Base-by-base conservation (phyloP, 176 grass and related monocot species). In the Musa troglodytarum region DNA sequence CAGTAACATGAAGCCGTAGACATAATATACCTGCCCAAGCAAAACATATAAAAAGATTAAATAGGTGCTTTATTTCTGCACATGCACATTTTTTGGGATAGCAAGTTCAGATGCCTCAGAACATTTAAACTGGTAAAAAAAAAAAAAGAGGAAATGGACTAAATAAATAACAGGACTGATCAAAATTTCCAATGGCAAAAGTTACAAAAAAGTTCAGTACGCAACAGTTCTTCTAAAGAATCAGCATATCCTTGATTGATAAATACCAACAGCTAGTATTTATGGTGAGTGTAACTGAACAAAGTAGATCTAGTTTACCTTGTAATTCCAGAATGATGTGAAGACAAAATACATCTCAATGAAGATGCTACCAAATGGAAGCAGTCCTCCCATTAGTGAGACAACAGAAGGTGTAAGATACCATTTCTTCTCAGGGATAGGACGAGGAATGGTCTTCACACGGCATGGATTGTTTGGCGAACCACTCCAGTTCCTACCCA, bases 341-440 rank as follows among this genome's bases (percentile, higher is more conserved):
- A 97, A 97, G 74, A 92, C 90, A 75, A 97, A 97, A 62, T 92
- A 97, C 93, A 97, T 97, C 85, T 97, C 93, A 68, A 97, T 97
- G 68, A 97, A 97, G 71, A 97, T 97, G 74, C 87, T 97, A 24
- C 89, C 93, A 4, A 97, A 97, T 84, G 93, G 93, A 78, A 97
- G 87, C 76, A 97, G 74, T 34, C 93, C 93, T 79, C 87, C 93
- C 93, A 97, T 92, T 14, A 92, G 83, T 16, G 93, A 86, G 74
- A 96, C 87, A 43, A 97, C 85, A 69, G 85, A 86, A 65, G 93
- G 93, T 13, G 85, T 92, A 77, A 97, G 83, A 66, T 97, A 92
- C 93, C 93, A 97, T 81, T 92, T 97, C 79, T 92, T 92, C 74
- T 97, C 89, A 84, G 90, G 93, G 50, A 97, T 97, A 70, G 90